Conservation (phyloP, 23 red algal genomes). For the Gracilaria gracilis region DNA sequence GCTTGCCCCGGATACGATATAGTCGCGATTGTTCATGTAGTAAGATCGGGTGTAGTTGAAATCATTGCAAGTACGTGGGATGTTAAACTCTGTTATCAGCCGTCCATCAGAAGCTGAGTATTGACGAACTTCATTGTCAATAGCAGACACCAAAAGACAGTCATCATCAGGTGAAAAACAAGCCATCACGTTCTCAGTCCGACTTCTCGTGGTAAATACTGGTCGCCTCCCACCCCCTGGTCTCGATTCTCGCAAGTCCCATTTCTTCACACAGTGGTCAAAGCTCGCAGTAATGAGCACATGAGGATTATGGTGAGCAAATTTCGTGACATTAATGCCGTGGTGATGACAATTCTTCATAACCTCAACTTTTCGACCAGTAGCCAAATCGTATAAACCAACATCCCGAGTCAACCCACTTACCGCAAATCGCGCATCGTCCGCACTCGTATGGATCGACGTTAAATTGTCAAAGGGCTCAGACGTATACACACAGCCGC, state of each 20-base stretch:
- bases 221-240: conserved; percentile 60
- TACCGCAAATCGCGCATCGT: conserved; percentile 75
- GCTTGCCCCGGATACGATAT: conserved; percentile 91
- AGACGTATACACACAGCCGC: conserved; percentile 74
- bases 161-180: conserved; percentile 97
- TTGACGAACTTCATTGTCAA: conserved; percentile 97
- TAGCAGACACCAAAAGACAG: conserved; percentile 86
- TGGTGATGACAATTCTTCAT: conserved; percentile 80
- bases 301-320: conserved; percentile 82
- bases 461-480: conserved; percentile 84
- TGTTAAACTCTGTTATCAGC: conserved; percentile 64
- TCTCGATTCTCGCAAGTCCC: conserved; percentile 87
- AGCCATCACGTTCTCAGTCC: conserved; percentile 88
- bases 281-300: conserved; percentile 93
- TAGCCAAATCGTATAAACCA: conserved; percentile 81
- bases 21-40: conserved; percentile 92
- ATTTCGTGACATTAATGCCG: conserved; percentile 93
- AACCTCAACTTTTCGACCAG: conserved; percentile 57
- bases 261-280: conserved; percentile 89
- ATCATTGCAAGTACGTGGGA: conserved; percentile 45
- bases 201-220: conserved; percentile 63
- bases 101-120: conserved; percentile 79
- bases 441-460: conserved; percentile 80
- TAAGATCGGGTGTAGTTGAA: conserved; percentile 97
- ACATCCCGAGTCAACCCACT: conserved; percentile 81